phyloP scores from a whole-genome alignment of 352 stramenopile species.

The Phytophthora colocasiae region DNA sequence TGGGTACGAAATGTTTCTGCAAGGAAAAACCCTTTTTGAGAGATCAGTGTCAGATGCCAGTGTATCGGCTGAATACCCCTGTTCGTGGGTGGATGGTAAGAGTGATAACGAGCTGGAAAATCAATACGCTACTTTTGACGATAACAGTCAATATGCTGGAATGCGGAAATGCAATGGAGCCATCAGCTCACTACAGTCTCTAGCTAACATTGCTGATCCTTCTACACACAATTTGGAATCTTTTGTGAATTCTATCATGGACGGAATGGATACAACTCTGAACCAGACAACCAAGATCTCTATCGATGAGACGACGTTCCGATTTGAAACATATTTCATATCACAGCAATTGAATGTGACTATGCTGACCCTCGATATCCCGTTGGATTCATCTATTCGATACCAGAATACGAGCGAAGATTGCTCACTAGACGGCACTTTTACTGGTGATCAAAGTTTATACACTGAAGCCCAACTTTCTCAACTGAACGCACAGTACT shows the following conservation, averaged over 20 bases:
- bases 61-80: constrained; percentile 38
- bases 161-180: constrained; percentile 42
- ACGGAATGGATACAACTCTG: constrained; percentile 37
- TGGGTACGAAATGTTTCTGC: constrained; percentile 49
- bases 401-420: constrained; percentile 22
- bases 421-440: constrained; percentile 1
- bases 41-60: constrained; percentile 43
- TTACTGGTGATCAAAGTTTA: constrained; percentile 8
- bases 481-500: constrained; percentile 11
- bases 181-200: constrained; percentile 32
- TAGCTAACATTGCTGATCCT: constrained; percentile 32
- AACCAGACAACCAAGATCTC: constrained; percentile 25
- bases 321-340: constrained; percentile 40
- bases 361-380: constrained; percentile 46
- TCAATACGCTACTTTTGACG: constrained; percentile 22
- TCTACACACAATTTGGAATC: constrained; percentile 35
- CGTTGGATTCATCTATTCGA: constrained; percentile 34
- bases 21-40: constrained; percentile 51
- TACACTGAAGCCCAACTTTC: constrained; percentile 20
- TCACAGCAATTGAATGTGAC: constrained; percentile 43
- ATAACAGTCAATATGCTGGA: constrained; percentile 29
- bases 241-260: constrained; percentile 29
- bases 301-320: constrained; percentile 29
- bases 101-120: constrained; percentile 1
- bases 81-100: constrained; percentile 36